phyloP scores from a whole-genome alignment of 2,329 filamentous ascomycete species.

The Boeremia exigua region DNA sequence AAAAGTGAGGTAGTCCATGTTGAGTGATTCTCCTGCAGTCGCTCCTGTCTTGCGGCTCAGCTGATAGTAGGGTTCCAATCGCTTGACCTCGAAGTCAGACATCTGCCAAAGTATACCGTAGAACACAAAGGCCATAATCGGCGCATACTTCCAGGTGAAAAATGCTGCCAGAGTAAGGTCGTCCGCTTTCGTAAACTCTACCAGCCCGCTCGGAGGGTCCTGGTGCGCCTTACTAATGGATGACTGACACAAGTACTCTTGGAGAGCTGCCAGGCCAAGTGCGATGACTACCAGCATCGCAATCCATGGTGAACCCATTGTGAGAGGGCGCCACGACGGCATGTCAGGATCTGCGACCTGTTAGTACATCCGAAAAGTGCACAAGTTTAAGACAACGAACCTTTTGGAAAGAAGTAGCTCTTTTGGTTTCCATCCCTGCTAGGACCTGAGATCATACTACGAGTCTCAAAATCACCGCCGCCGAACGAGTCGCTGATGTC shows the following conservation, averaged over 20 bases:
- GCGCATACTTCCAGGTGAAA: slow-evolving; percentile 50
- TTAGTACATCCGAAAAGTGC: slow-evolving; percentile 1
- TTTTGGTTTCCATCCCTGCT: slow-evolving; percentile 33
- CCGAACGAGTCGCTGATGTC: slow-evolving; percentile 52
- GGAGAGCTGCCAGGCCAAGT: slow-evolving; percentile 41
- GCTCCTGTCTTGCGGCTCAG: slow-evolving; percentile 45
- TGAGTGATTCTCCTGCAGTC: slow-evolving; percentile 62
- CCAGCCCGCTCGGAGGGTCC: slow-evolving; percentile 31
- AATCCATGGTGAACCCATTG: slow-evolving; percentile 48
- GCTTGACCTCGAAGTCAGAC: slow-evolving; percentile 58
- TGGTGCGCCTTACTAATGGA: slow-evolving; percentile 34
- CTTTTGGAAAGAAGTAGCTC: slow-evolving; percentile 49
- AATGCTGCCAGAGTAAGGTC: slow-evolving; percentile 38
- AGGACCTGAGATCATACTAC: slow-evolving; percentile 32
- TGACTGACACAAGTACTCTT: slow-evolving; percentile 47
- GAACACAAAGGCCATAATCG: slow-evolving; percentile 55
- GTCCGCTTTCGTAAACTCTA: slow-evolving; percentile 37
- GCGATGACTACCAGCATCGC: slow-evolving; percentile 43
- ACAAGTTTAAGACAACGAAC: slow-evolving; percentile 11
- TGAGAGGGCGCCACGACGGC: slow-evolving; percentile 49
- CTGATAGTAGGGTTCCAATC: slow-evolving; percentile 58
- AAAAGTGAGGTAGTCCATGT: slow-evolving; percentile 75
- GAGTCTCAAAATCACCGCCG: slow-evolving; percentile 42
- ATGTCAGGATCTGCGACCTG: slow-evolving; percentile 42
- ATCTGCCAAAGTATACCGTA: slow-evolving; percentile 59